phyloP scores from a whole-genome alignment of 1,284 basidiomycete species.

The Fomitiporia mediterranea region DNA sequence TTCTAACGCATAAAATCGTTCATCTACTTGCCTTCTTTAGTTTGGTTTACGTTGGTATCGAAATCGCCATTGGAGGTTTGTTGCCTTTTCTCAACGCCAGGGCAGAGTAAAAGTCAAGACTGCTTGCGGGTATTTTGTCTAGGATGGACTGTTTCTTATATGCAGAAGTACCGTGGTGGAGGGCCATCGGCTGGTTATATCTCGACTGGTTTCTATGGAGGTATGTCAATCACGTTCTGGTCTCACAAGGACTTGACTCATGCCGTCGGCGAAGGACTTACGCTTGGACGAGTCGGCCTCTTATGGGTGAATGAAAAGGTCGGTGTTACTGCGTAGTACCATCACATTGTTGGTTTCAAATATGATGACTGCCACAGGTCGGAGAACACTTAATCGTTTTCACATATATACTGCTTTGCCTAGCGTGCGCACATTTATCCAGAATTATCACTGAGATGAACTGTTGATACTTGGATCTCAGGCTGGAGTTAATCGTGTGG shows the following conservation, averaged over 20 bases:
- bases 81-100: neutral
- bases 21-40: slow-evolving; percentile 28
- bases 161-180: slow-evolving; percentile 30
- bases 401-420: slow-evolving; percentile 35
- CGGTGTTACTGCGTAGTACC: no score
- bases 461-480: slow-evolving; percentile 20
- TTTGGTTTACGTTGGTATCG: slow-evolving; percentile 30
- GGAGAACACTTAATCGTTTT: slow-evolving; percentile 41
- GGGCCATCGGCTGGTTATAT: slow-evolving; percentile 31
- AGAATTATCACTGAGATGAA: neutral
- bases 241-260: no score
- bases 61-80: slow-evolving; percentile 28
- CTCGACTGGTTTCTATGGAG: slow-evolving; percentile 33
- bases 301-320: slow-evolving; percentile 49
- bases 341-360: no score
- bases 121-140: neutral
- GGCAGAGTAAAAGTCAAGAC: neutral
- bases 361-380: slow-evolving; percentile 29
- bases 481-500: slow-evolving; percentile 55
- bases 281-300: slow-evolving; percentile 40
- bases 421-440: slow-evolving; percentile 28
- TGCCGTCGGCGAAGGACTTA: no score
- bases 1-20: slow-evolving; percentile 21
- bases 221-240: slow-evolving; percentile 23
- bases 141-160: slow-evolving; percentile 35